Evolutionary conservation across 805 yeast genomes (phyloP).

Genomic region (Saccharomycopsis lassenensis): DNA sequence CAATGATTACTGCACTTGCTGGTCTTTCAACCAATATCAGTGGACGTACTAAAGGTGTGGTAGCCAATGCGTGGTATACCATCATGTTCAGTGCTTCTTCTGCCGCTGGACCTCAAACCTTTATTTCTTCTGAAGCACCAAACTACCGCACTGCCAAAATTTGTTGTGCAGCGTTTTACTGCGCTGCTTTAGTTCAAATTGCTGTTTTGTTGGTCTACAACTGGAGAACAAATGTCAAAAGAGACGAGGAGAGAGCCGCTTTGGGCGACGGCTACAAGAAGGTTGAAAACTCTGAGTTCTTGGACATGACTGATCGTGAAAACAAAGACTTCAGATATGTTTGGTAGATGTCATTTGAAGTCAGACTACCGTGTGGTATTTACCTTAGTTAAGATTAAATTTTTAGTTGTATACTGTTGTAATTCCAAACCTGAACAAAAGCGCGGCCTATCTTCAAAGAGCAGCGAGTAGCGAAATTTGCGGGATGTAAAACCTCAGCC

Average conservation of each 20-base stretch:
- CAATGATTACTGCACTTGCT: too few relatives aligned
- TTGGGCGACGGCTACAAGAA: constrained; percentile 19
- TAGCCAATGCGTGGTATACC: constrained; percentile 39
- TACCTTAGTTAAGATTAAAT: too few relatives aligned
- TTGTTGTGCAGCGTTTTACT: constrained; percentile 38
- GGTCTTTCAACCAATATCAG: constrained; percentile 42
- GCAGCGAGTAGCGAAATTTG: too few relatives aligned
- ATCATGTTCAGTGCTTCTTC: constrained; percentile 63
- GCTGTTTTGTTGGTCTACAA: constrained; percentile 22
- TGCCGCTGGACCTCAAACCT: constrained; percentile 65
- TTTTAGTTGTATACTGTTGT: too few relatives aligned
- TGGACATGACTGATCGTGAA: constrained; percentile 34
- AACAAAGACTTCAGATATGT: constrained; percentile 27
- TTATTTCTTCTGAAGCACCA: constrained; percentile 35
- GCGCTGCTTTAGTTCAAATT: constrained; percentile 29
- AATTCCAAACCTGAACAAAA: too few relatives aligned
- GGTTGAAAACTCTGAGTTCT: constrained; percentile 32
- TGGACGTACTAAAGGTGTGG: constrained; percentile 58
- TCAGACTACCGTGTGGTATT: too few relatives aligned
- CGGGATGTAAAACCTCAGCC: too few relatives aligned
- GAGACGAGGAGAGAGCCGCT: constrained; percentile 25
- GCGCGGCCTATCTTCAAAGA: too few relatives aligned
- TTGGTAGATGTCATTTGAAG: background rate
- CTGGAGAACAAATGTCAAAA: constrained; percentile 30
- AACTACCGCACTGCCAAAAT: constrained; percentile 31